Percentiles rank a stretch among this genome's conserved stretches.
These are phyloP conservation scores for Malassezia vespertilionis DNA, from an alignment of 1,284 basidiomycete species.

Conservation along the genomic window DNA sequence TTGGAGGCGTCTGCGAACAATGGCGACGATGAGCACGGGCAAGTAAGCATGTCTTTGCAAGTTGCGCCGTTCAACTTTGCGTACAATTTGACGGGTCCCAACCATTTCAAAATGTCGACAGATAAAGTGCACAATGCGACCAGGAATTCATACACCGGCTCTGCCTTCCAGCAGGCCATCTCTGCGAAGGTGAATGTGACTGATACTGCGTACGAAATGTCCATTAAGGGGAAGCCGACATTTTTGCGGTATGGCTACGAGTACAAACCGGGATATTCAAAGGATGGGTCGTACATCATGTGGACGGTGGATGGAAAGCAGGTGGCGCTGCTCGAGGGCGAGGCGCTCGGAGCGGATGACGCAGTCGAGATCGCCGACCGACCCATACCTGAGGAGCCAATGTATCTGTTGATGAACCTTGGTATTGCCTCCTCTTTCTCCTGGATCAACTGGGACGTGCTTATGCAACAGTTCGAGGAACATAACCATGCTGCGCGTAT, in stretches of 20 bases:
- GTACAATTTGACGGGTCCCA: constrained; percentile 48
- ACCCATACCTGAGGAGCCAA: constrained; percentile 57
- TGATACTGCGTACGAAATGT: constrained; percentile 25
- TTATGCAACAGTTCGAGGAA: constrained; percentile 12
- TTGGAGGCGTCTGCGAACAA: constrained; percentile 55
- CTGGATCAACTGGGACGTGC: constrained; percentile 20
- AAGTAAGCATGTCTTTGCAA: constrained; percentile 34
- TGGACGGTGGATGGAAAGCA: constrained; percentile 25
- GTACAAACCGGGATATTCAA: constrained; percentile 38
- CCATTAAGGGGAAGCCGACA: too few relatives aligned
- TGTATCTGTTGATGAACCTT: constrained; percentile 38
- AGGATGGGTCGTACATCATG: constrained; percentile 26
- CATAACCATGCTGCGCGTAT: constrained; percentile 24
- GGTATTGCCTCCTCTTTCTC: constrained; percentile 31
- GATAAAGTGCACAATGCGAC: background rate
- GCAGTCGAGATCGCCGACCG: constrained; percentile 61
- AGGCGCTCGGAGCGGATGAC: constrained; percentile 61
- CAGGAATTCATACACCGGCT: constrained; percentile 35
- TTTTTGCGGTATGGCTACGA: constrained; percentile 60
- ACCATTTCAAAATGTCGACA: constrained; percentile 19
- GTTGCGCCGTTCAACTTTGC: constrained; percentile 37
- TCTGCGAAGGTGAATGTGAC: constrained; percentile 36
- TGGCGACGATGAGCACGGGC: constrained; percentile 20
- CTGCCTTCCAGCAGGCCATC: constrained; percentile 40
- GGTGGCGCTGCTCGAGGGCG: constrained; percentile 53